Base-by-base conservation (phyloP, 352 stramenopile genomes). In the Phytopythium montanum region DNA sequence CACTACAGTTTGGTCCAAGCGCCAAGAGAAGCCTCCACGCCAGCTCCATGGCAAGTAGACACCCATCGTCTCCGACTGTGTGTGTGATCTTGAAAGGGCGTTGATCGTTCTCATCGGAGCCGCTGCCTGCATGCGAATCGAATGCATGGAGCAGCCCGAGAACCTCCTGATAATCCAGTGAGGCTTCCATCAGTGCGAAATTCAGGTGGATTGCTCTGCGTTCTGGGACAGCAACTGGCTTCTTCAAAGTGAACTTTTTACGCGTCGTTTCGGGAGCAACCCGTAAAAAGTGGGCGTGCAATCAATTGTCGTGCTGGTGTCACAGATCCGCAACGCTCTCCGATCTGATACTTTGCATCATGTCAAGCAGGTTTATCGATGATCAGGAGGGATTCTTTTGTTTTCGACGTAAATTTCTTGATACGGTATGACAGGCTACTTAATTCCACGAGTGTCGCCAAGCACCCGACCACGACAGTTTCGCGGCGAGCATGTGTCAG, bases 401-500 rank as follows among this genome's bases (percentile, higher is more conserved):
- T n/a, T n/a, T n/a, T n/a, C n/a, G n/a, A n/a, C n/a, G n/a, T n/a
- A n/a, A n/a, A n/a, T n/a, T 12, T 45, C 14, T 41, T 45, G 39
- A 46, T 46, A 2, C 3, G 3, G 7, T 26, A 12, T 28, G 5
- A 5, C 1, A 46, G n/a, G 41, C 6, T 46, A 26, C 7, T 0
- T 0, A 5, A 13, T 46, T 10, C 2, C 10, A 46, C 21, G 16
- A 9, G 5, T 5, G 25, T n/a, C 13, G 41, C 41, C 41, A 46
- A 28, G 21, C 21, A 19, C 42, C 10, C 21, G 21, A 49, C 13
- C n/a, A 16, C 21, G 42, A 49, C 42, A 4, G 42, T 49, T 49
- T 49, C 42, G 42, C n/a, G n/a, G 39, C 2, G 19, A 48, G 38
- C 38, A 44, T 44, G 38, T 49, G 42, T 49, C 42, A 49, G n/a